These are phyloP conservation scores for Collybiopsis luxurians DNA, from an alignment of 768 basidiomycete species.

Conservation along the genomic window DNA sequence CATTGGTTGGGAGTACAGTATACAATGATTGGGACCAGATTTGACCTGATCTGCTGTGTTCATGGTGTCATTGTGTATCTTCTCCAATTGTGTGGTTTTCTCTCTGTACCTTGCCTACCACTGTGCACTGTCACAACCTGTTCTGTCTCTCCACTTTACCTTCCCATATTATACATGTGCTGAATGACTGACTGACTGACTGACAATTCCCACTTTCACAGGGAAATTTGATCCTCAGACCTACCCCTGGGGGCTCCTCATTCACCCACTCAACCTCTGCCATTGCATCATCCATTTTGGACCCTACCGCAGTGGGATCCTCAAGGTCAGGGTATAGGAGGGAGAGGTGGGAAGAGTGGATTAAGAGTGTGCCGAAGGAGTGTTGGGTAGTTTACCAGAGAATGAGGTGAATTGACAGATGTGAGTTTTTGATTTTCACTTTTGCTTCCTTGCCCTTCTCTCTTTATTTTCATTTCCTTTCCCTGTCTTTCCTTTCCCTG, in stretches of 20 bases:
- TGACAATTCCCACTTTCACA: slow-evolving; percentile 13
- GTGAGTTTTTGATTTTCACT: slow-evolving; percentile 24
- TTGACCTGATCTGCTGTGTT: too few species aligned
- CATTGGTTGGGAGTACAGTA: too few species aligned
- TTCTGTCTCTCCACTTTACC: neutral
- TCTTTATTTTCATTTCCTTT: too few species aligned
- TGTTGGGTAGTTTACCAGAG: slow-evolving; percentile 53
- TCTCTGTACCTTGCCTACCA: too few species aligned
- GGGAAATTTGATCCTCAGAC: slow-evolving; percentile 28
- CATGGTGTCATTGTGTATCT: too few species aligned
- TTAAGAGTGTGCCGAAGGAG: slow-evolving; percentile 40
- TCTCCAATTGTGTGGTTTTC: too few species aligned
- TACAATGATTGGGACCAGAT: too few species aligned
- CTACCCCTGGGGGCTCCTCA: slow-evolving; percentile 8
- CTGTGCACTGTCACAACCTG: too few species aligned
- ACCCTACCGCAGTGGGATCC: neutral
- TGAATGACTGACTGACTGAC: too few species aligned
- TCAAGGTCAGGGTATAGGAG: slow-evolving; percentile 26
- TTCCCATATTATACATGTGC: too few species aligned
- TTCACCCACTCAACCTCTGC: neutral
- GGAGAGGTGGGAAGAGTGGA: slow-evolving; percentile 33
- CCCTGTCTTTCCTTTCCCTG: too few species aligned
- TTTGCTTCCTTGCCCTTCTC: neutral
- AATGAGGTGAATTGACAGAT: slow-evolving; percentile 84
- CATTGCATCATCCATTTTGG: neutral